Conservation (phyloP, 371 early-diverging fungal species). For the Haplosporangium sp. region DNA sequence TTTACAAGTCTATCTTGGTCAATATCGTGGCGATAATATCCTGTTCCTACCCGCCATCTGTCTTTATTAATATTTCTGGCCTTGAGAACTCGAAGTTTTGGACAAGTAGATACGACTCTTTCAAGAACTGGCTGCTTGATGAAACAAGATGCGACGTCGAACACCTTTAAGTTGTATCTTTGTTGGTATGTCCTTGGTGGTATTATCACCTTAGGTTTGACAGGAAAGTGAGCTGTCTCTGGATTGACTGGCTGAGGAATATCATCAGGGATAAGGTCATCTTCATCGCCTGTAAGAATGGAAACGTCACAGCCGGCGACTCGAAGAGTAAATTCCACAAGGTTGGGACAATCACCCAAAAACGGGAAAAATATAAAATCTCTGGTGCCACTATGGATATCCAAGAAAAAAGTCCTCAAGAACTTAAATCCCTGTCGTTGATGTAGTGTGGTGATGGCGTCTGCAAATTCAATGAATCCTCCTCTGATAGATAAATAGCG, state of each 20-base stretch:
- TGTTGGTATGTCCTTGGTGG: constrained; percentile 19
- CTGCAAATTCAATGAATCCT: neutral
- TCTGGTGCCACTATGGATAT: neutral
- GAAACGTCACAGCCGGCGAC: neutral
- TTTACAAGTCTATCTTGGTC: constrained; percentile 8
- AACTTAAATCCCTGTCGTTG: neutral
- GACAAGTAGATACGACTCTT: constrained; percentile 31
- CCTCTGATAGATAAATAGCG: constrained; percentile 11
- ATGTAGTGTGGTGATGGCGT: no score
- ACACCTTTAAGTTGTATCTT: constrained; percentile 20
- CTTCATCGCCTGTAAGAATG: neutral
- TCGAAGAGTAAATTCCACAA: constrained; percentile 1
- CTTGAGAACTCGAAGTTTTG: constrained; percentile 24
- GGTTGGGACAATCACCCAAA: constrained; percentile 1
- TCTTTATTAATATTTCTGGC: neutral
- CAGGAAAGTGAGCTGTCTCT: constrained; percentile 35
- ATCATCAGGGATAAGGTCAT: constrained; percentile 15
- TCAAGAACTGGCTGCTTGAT: constrained; percentile 25
- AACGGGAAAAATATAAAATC: constrained; percentile 5
- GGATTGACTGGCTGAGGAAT: constrained; percentile 9
- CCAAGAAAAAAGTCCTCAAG: constrained; percentile 3
- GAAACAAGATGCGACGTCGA: constrained; percentile 3
- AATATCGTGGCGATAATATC: neutral
- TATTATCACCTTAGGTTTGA: constrained; percentile 13
- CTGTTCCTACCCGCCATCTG: neutral